phyloP scores from a whole-genome alignment of 1,139 yeast genomes.

The Suhomyces bokatorum region DNA sequence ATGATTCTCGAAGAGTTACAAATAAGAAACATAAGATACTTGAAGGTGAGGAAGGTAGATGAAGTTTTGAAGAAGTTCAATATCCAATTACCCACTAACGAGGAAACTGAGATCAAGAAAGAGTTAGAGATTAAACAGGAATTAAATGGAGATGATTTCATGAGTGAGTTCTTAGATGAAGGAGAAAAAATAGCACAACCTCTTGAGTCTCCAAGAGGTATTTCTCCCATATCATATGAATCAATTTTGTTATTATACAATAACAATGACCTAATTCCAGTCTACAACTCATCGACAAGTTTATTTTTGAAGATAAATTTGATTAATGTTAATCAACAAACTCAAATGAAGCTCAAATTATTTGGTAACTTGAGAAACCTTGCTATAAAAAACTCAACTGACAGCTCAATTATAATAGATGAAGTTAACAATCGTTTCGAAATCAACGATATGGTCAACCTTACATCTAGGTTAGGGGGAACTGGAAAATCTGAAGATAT shows the following conservation, averaged over 20 bases:
- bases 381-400: constrained; percentile 18
- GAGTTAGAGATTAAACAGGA: not conserved
- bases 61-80: constrained; percentile 11
- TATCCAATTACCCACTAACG: constrained; percentile 3
- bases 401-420: constrained; percentile 24
- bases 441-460: constrained; percentile 29
- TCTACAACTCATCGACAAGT: constrained; percentile 36
- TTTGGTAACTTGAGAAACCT: constrained; percentile 36
- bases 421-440: constrained; percentile 28
- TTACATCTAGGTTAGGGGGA: constrained; percentile 23
- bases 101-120: not conserved
- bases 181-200: not conserved
- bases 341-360: constrained; percentile 30
- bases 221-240: constrained; percentile 22
- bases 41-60: constrained; percentile 24
- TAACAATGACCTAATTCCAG: constrained; percentile 35
- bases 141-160: not conserved
- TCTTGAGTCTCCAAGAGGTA: not conserved
- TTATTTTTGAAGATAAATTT: constrained; percentile 37
- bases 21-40: constrained; percentile 37
- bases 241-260: constrained; percentile 38
- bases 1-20: constrained; percentile 63
- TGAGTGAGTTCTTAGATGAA: not conserved
- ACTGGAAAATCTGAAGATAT: constrained; percentile 4
- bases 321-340: constrained; percentile 23